Percentiles rank a stretch among this genome's conserved stretches.
Conservation (phyloP, 164 flowering plant genomes). For the Santalum album region DNA sequence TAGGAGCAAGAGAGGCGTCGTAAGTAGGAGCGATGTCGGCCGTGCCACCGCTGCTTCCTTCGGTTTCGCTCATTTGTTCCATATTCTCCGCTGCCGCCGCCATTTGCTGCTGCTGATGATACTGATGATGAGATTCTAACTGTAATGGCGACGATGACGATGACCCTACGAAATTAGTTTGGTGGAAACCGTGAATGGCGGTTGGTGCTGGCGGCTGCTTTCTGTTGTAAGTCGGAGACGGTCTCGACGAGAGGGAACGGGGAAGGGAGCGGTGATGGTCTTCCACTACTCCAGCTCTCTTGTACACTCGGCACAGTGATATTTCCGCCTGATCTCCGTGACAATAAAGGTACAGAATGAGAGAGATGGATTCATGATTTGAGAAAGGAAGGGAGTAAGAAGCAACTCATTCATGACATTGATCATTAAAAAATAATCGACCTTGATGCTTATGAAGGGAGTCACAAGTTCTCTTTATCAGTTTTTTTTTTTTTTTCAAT, state of each 20-base stretch:
- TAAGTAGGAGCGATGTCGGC: slow-evolving; percentile 9
- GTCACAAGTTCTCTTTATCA: no score
- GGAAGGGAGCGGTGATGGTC: slow-evolving; percentile 70
- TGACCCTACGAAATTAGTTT: slow-evolving; percentile 11
- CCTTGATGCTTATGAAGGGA: no score
- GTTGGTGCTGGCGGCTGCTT: slow-evolving; percentile 4
- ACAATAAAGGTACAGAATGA: no score
- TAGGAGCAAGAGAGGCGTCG: slow-evolving; percentile 9
- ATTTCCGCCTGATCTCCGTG: slow-evolving; percentile 88
- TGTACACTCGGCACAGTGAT: slow-evolving; percentile 88
- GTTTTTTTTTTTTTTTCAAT: no score
- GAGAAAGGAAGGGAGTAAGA: no score
- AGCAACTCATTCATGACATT: no score
- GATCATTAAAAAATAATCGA: no score
- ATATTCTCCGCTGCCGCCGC: background rate
- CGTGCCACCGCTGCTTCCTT: slow-evolving; percentile 30
- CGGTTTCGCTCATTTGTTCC: slow-evolving; percentile 19
- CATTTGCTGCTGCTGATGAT: slow-evolving; percentile 1
- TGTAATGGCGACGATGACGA: background rate
- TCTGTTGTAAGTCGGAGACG: slow-evolving; percentile 5
- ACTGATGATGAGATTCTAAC: background rate
- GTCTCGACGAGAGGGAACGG: slow-evolving; percentile 30
- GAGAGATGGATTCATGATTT: no score
- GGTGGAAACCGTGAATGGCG: slow-evolving; percentile 5
- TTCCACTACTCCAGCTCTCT: slow-evolving; percentile 84